Evolutionary conservation across 345 rosid genomes (phyloP).

Genomic region (Toxicodendron radicans): DNA sequence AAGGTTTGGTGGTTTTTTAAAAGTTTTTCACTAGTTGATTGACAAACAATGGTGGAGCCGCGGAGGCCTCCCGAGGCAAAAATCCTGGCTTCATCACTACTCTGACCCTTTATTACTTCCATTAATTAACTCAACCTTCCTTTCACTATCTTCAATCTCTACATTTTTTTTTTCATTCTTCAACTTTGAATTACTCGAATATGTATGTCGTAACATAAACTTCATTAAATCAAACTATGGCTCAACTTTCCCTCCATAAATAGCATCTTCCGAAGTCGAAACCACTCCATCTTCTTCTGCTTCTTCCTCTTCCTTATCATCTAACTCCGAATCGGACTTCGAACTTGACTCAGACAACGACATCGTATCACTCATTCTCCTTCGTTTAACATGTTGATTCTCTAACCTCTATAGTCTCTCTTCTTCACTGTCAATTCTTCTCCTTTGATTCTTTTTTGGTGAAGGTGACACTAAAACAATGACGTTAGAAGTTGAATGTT

Average conservation of each 20-base stretch:
- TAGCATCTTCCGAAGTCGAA: slow-evolving; percentile 61
- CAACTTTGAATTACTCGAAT: slow-evolving; percentile 27
- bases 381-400: slow-evolving; percentile 30
- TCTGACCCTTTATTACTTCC: neutral
- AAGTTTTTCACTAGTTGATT: too few species aligned
- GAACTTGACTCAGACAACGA: slow-evolving; percentile 25
- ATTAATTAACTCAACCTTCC: slow-evolving; percentile 35
- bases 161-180: slow-evolving; percentile 47
- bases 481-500: neutral
- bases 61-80: too few species aligned
- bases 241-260: slow-evolving; percentile 47
- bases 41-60: too few species aligned
- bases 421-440: slow-evolving; percentile 40
- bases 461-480: neutral
- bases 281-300: slow-evolving; percentile 38
- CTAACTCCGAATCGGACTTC: too few species aligned
- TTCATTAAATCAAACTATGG: slow-evolving; percentile 65
- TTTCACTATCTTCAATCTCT: slow-evolving; percentile 53
- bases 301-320: neutral
- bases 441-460: slow-evolving; percentile 35
- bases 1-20: too few species aligned
- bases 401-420: slow-evolving; percentile 51
- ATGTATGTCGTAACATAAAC: slow-evolving; percentile 48
- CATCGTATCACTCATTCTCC: slow-evolving; percentile 15
- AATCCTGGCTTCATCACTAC: too few species aligned